phyloP scores from a whole-genome alignment of 345 rosid genomes.

The Hypericum perforatum region DNA sequence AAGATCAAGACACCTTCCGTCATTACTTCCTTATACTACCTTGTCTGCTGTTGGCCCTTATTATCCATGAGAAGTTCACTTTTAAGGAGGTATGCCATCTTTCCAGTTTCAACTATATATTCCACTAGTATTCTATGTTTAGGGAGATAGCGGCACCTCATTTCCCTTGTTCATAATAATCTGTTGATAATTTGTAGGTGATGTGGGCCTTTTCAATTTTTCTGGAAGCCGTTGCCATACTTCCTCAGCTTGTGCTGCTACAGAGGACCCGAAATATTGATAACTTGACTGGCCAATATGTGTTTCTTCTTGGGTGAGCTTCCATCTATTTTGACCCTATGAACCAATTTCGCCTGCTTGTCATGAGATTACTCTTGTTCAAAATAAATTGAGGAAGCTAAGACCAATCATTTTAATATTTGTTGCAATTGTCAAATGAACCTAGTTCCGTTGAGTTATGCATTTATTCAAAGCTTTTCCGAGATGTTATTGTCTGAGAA shows the following conservation, averaged over 20 bases:
- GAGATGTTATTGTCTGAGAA: no score
- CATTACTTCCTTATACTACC: slow-evolving; percentile 54
- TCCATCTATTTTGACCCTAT: not conserved
- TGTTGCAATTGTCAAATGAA: no score
- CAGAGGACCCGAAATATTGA: slow-evolving; percentile 76
- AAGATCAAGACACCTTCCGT: slow-evolving; percentile 63
- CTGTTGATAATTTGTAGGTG: slow-evolving; percentile 28
- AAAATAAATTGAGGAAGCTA: no score
- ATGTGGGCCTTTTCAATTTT: slow-evolving; percentile 68
- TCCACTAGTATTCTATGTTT: no score
- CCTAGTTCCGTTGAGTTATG: no score
- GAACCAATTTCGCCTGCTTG: not conserved
- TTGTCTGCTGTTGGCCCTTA: slow-evolving; percentile 55
- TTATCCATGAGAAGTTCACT: slow-evolving; percentile 56
- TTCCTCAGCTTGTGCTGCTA: slow-evolving; percentile 73
- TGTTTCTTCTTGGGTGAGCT: slow-evolving; percentile 68
- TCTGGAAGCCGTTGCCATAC: slow-evolving; percentile 77
- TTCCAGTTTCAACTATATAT: no score
- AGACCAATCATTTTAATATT: no score
- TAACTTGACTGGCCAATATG: slow-evolving; percentile 68
- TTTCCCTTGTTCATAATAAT: not conserved
- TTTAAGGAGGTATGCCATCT: slow-evolving; percentile 47
- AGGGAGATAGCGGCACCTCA: not conserved
- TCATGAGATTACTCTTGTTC: no score
- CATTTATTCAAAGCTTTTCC: no score